Evolutionary conservation across 129 eudicot species (phyloP).

Genomic region (Saussurea involucrata): DNA sequence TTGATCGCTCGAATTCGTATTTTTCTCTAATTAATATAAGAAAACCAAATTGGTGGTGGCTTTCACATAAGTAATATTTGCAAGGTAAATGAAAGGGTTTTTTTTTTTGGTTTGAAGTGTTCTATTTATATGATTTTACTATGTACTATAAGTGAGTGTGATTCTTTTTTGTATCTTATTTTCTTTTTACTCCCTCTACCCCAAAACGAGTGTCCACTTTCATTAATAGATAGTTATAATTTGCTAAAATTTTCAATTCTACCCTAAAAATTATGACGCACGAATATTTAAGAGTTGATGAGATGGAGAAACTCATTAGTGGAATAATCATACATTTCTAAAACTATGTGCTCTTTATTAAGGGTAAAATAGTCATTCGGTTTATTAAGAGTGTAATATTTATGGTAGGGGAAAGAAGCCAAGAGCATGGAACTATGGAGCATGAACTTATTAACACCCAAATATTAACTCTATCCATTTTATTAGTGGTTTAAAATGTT

Average conservation of each 20-base stretch:
- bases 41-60: not conserved
- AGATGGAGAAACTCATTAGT: not conserved
- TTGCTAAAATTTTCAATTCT: not conserved
- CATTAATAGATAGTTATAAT: not conserved
- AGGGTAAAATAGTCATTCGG: not conserved
- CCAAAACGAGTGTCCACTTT: not conserved
- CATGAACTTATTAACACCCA: not conserved
- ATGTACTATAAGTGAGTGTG: not conserved
- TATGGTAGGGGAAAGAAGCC: not conserved
- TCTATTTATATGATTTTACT: not conserved
- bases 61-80: not conserved
- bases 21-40: not conserved
- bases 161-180: not conserved
- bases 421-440: not conserved
- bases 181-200: not conserved
- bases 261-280: not conserved
- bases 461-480: too few relatives aligned
- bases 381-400: not conserved
- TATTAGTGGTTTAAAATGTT: not conserved
- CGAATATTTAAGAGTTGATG: not conserved
- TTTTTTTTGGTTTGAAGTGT: not conserved
- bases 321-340: not conserved
- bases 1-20: not conserved
- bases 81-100: not conserved
- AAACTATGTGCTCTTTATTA: not conserved